Evolutionary conservation across 441 rosid species (phyloP).

Genomic region (Pelargonium australe): DNA sequence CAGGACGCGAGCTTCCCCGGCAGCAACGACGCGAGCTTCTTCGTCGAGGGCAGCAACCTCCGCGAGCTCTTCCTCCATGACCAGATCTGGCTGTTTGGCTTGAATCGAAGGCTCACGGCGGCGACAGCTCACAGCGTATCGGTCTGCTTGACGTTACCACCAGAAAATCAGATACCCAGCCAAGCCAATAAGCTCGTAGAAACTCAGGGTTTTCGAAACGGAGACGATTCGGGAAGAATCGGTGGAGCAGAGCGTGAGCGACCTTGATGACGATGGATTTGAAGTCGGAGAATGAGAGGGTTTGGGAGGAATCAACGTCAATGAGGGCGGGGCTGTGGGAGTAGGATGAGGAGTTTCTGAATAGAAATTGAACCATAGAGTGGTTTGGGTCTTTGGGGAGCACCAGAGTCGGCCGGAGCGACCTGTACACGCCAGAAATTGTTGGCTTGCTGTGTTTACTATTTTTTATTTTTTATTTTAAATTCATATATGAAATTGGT

Average conservation of each 20-base stretch:
- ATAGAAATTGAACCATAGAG: conserved; percentile 51
- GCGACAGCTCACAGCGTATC: too few relatives aligned
- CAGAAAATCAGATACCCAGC: conserved; percentile 45
- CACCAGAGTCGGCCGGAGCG: conserved; percentile 47
- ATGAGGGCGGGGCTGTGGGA: conserved; percentile 54
- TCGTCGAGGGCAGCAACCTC: too few relatives aligned
- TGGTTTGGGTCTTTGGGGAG: conserved; percentile 58
- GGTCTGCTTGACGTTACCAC: conserved; percentile 38
- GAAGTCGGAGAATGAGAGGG: conserved; percentile 54
- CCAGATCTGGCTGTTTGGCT: too few relatives aligned
- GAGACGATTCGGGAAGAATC: conserved; percentile 13
- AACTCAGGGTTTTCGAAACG: conserved; percentile 30
- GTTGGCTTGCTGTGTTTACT: too few relatives aligned
- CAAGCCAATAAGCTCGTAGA: conserved; percentile 43
- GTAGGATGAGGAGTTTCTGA: conserved; percentile 51
- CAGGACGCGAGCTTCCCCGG: too few relatives aligned
- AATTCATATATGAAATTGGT: too few relatives aligned
- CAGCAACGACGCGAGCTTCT: too few relatives aligned
- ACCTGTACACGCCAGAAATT: conserved; percentile 69
- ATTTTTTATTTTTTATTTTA: too few relatives aligned
- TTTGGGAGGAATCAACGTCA: conserved; percentile 47
- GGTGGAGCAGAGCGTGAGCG: conserved; percentile 45
- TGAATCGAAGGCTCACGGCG: too few relatives aligned
- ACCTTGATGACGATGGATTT: conserved; percentile 49
- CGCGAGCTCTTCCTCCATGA: too few relatives aligned